Base-by-base conservation (phyloP, 805 yeast genomes). In the Kazachstania africana region DNA sequence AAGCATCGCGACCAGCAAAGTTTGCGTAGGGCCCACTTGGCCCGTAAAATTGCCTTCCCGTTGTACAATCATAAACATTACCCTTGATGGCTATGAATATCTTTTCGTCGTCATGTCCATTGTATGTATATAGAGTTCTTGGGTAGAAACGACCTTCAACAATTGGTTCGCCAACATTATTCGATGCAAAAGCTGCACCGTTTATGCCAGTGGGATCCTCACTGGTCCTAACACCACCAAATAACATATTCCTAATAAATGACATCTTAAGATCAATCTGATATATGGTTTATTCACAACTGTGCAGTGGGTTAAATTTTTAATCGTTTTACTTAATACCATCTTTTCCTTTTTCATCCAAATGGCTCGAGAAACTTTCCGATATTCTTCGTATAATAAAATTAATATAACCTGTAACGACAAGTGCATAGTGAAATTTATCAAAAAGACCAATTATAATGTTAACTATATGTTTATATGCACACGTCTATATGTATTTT, bases 1-100 rank as follows among this genome's bases (percentile, higher is more conserved):
- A 78, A 3, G 96, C 96, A 59, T 88, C 97, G 43, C 82, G 78
- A 2, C 97, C 97, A 1, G 96, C 96, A 65, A 88, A 88, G 50
- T 81, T 83, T 26, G 81, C 75, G 58, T 88, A 88, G 0, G 95
- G 94, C 0, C 96, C 96, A 19, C 88, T 82, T 5, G 97, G 97
- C 0, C 97, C 97, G 55, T 88, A 88, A 52, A 88, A 87, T 28
- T 71, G 70, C 41, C 87, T 71, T 0, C 94, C 94, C 8, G 65
- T 62, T 4, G 82, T 63, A 14, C 84, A 94, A 48, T 88, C 95
- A 47, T 70, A 88, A 3, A 88, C 94, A 16, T 67, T 76, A 1
- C 95, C 94, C 43, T 68, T 72, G n/a, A 88, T 83, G 0, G 83
- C 91, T 39, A 88, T 70, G 48, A 77, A 79, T n/a, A 88, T 83